phyloP scores from a whole-genome alignment of 2,329 filamentous ascomycete species.

The Allantophomopsis lycopodina region DNA sequence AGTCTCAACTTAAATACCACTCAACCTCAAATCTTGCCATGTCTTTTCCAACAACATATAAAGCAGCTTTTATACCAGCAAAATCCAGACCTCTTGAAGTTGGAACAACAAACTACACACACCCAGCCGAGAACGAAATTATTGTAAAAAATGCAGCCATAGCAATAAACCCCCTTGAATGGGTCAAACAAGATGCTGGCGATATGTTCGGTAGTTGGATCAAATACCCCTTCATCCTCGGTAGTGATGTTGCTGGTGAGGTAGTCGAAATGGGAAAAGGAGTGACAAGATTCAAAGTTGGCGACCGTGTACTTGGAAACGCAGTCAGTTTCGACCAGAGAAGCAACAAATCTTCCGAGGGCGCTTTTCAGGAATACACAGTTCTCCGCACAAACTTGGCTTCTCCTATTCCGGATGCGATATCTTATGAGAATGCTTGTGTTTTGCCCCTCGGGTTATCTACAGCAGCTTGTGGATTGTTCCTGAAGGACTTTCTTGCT shows the following conservation, averaged over 20 bases:
- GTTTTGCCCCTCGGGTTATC: slow-evolving; percentile 18
- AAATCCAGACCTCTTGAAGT: slow-evolving; percentile 16
- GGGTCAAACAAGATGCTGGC: background rate
- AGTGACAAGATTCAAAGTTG: slow-evolving; percentile 27
- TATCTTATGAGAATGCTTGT: slow-evolving; percentile 16
- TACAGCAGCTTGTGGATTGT: slow-evolving; percentile 18
- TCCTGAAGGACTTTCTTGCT: slow-evolving; percentile 9
- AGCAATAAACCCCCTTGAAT: slow-evolving; percentile 28
- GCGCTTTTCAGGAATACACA: slow-evolving; percentile 18
- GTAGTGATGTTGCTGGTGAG: slow-evolving; percentile 39
- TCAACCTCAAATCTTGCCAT: no score
- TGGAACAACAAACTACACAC: slow-evolving; percentile 20
- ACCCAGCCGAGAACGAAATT: slow-evolving; percentile 21
- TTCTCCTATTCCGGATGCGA: slow-evolving; percentile 12
- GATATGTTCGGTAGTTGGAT: slow-evolving; percentile 3
- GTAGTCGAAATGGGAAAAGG: slow-evolving; percentile 33
- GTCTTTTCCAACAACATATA: no score
- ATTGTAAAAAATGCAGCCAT: slow-evolving; percentile 23
- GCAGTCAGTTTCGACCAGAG: slow-evolving; percentile 2
- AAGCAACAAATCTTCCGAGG: slow-evolving; percentile 4
- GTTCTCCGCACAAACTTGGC: slow-evolving; percentile 8
- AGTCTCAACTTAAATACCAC: no score
- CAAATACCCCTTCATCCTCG: slow-evolving; percentile 23
- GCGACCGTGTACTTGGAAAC: slow-evolving; percentile 32
- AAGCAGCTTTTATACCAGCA: no score